A percentile compares a stretch with the other conserved stretches of the same genome.
Evolutionary conservation across 2,329 filamentous ascomycete genomes (phyloP).

Genomic region (Bertia moriformis): DNA sequence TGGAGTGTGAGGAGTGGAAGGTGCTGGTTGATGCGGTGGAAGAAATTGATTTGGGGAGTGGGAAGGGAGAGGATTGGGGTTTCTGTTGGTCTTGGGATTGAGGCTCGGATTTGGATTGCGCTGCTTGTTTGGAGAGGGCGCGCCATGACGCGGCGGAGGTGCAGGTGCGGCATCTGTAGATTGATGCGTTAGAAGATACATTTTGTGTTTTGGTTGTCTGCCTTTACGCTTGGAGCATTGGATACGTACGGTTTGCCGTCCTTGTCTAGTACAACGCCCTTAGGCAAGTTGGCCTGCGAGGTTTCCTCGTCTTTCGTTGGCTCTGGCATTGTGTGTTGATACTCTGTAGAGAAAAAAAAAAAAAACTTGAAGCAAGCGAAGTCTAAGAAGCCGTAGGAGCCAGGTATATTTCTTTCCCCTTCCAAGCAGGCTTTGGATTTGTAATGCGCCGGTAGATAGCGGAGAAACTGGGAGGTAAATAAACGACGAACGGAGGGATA

Average conservation of each 20-base stretch:
- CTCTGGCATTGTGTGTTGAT: too few species aligned
- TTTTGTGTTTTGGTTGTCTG: background rate
- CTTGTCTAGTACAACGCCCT: conserved; percentile 29
- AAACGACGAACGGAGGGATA: too few species aligned
- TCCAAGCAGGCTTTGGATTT: too few species aligned
- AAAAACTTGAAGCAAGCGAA: too few species aligned
- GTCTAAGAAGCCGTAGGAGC: too few species aligned
- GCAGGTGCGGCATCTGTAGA: conserved; percentile 27
- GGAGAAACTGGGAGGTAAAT: too few species aligned
- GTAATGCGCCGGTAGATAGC: too few species aligned
- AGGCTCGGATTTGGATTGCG: conserved; percentile 7
- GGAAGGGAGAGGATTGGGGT: conserved; percentile 10
- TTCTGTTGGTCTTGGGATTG: background rate
- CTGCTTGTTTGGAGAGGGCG: conserved; percentile 23
- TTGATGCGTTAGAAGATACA: conserved; percentile 3
- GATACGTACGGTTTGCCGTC: conserved; percentile 30
- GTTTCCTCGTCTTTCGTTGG: too few species aligned
- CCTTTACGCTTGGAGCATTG: background rate
- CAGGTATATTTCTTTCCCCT: too few species aligned
- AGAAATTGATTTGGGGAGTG: conserved; percentile 9
- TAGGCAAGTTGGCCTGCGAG: conserved; percentile 10
- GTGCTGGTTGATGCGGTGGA: too few species aligned
- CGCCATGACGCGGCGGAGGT: conserved; percentile 29
- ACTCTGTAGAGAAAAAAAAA: too few species aligned
- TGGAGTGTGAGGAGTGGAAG: conserved; percentile 9